Evolutionary conservation across 2,329 filamentous ascomycete species (phyloP), one percentile per base, ranked within the genome.

Genomic region (Xylaria sp.): DNA sequence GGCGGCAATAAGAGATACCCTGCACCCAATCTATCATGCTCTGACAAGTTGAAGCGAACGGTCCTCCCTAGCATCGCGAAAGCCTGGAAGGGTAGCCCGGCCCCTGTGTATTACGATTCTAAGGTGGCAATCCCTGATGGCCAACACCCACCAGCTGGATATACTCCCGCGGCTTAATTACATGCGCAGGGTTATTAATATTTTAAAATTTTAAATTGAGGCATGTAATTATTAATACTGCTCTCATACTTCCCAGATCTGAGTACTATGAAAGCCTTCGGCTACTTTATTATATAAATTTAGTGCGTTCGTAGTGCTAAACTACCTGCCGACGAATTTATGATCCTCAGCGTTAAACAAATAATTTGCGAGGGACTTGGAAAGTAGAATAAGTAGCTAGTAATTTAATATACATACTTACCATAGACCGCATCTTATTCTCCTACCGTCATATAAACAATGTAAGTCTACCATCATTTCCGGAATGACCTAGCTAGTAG

Each of bases 101-200:
- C 76, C 0, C 79, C 81, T 0, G 79, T 78, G 3, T 84, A 85
- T 73, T 85, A 85, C 68, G 11, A 71, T 73, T 65, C 76, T 79
- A 67, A 75, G 73, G 29, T 74, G 81, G 77, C 81, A 71, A 73
- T 79, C 15, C 75, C 79, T 0, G 83, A 84, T 63, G 83, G 82
- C 2, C 72, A 80, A 13, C 76, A 81, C 67, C 81, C 82, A 39
- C 83, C 83, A 4, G 55, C 73, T 61, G 81, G 78, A 0, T 84
- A 81, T 63, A 68, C 53, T 6, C 69, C 67, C 17, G 57, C 39
- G 17, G 13, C 60, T 15, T 63, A 44, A 61, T n/a, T 33, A 9
- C 2, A 27, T 29, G 36, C 66, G 66, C 25, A 25, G 50, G 42
- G 3, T 15, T n/a, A 27, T 39, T 20, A 9, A 61, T 33, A 33